Evolutionary conservation across 768 basidiomycete genomes (phyloP).

Genomic region (Suillus luteus): DNA sequence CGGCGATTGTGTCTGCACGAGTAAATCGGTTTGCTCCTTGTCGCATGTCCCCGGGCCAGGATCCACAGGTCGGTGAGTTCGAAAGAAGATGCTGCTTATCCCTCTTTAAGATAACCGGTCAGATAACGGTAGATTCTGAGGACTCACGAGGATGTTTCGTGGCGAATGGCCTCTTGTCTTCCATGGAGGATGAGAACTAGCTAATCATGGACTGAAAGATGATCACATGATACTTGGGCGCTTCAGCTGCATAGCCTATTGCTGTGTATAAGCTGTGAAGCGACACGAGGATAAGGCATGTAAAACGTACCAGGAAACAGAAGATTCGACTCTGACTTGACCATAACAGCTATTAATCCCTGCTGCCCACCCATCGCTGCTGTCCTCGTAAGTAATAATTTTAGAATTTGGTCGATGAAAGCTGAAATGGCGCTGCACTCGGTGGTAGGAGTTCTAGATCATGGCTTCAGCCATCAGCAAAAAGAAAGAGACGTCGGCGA

Average conservation of each 20-base stretch:
- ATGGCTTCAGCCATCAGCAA: neutral
- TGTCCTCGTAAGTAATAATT: neutral
- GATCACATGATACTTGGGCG: neutral
- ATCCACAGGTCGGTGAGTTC: too few species aligned
- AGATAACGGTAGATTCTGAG: too few species aligned
- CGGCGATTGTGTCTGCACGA: too few species aligned
- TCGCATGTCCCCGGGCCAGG: too few species aligned
- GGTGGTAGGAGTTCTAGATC: neutral
- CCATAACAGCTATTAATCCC: neutral
- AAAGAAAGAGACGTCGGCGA: neutral
- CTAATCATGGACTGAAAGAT: neutral
- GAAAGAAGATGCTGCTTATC: too few species aligned
- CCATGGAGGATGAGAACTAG: neutral
- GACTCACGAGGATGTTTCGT: too few species aligned
- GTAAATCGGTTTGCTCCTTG: too few species aligned
- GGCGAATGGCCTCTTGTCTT: neutral
- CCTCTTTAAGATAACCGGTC: too few species aligned
- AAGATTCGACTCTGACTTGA: neutral
- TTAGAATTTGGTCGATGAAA: neutral
- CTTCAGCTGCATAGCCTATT: neutral
- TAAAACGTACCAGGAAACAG: neutral
- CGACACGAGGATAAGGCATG: neutral
- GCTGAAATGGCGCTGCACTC: neutral
- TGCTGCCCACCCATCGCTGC: neutral
- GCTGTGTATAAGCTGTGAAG: neutral